Base-by-base conservation (phyloP, 345 rosid species). In the Rubroshorea leprosula region DNA sequence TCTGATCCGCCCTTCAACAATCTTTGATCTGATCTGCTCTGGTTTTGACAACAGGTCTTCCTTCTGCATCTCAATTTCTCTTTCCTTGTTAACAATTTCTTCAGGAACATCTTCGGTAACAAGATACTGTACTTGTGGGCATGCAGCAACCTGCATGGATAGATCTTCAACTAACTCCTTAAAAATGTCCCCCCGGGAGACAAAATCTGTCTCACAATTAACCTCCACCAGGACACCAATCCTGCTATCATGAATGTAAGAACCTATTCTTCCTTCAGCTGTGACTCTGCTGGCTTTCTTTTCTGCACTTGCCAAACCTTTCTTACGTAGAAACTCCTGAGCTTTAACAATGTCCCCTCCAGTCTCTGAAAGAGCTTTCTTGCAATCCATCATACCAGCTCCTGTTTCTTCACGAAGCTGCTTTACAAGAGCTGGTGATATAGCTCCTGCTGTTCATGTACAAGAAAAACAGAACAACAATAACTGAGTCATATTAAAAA, bases 371-470 rank as follows among this genome's bases (percentile, higher is more conserved):
- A 92, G 90, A 23, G 91, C 98, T 38, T 79, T 89, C 76, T 89
- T 92, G 89, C 97, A 92, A 73, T 89, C 94, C 98, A 92, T 92
- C 98, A 92, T 92, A 71, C 97, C 98, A 19, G 97, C 97, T 22
- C 97, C 97, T 16, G 98, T 78, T 76, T 89, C 98, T 66, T 92
- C 98, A 55, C 97, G 89, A 11, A 92, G 97, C 73, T 86, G 96
- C 83, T 92, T 92, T 58, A 89, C 98, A 5, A 92, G 79, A 55
- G 83, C 80, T 61, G 97, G 89, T 51, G 98, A 83, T 72, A 92
- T 76, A 15, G 78, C 62, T 39, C 71, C 83, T 76, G 77, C 59
- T 63, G 58, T 63, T 45, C 66, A 64, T 35, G 68, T 53, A 54
- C 22, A 31, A 55, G 15, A 46, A 45, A 63, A 49, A 16, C 22